These are phyloP conservation scores for Trypanosoma caninum DNA, from an alignment of 208 protist genomes.

Conservation along the genomic window DNA sequence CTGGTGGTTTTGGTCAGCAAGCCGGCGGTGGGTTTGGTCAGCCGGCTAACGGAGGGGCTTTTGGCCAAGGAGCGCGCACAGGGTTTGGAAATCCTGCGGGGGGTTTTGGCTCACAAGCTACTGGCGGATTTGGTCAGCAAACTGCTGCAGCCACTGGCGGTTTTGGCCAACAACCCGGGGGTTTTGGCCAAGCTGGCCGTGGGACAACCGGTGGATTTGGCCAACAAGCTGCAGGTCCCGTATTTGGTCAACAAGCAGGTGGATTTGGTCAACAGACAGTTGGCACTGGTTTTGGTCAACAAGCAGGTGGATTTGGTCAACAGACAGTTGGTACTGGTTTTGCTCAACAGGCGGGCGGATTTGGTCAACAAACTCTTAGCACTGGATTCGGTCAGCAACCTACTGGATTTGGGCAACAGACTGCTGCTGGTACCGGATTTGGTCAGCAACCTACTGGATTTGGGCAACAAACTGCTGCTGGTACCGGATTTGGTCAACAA, in stretches of 20 bases:
- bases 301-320: constrained; percentile 32
- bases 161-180: constrained; percentile 32
- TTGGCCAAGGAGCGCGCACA: constrained; percentile 16
- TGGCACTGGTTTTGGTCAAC: constrained; percentile 19
- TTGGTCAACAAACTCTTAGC: constrained; percentile 33
- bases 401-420: constrained; percentile 22
- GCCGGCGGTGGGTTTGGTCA: constrained; percentile 11
- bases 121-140: constrained; percentile 12
- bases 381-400: constrained; percentile 38
- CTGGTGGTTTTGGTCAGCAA: constrained; percentile 24
- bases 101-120: constrained; percentile 39
- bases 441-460: constrained; percentile 30
- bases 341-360: constrained; percentile 29
- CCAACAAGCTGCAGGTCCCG: constrained; percentile 15
- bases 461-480: constrained; percentile 24
- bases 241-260: constrained; percentile 16
- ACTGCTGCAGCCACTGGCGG: constrained; percentile 4
- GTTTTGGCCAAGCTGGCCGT: constrained; percentile 31
- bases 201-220: constrained; percentile 31
- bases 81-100: too few relatives aligned
- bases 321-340: constrained; percentile 29
- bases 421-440: constrained; percentile 17
- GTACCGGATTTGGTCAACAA: constrained; percentile 45
- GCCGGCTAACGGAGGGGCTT: constrained; percentile 18
- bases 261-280: constrained; percentile 33